Conservation (phyloP, 768 basidiomycete species). For the Pleurotus tuber-regium region DNA sequence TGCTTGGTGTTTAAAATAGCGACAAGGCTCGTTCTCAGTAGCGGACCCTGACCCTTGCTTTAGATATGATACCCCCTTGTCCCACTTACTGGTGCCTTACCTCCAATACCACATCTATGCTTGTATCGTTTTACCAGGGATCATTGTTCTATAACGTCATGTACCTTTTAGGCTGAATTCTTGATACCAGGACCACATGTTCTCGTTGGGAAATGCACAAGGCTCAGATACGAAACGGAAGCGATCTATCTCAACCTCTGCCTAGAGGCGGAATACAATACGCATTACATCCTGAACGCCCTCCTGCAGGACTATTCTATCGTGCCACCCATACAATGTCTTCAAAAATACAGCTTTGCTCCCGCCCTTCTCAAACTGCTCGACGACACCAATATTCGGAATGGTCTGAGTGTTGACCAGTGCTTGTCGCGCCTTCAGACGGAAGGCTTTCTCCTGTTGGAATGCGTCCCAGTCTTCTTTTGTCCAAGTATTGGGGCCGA, state of each 20-base stretch:
- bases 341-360: constrained; percentile 57
- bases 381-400: constrained; percentile 54
- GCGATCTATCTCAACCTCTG: too few relatives aligned
- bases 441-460: constrained; percentile 33
- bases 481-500: constrained; percentile 13
- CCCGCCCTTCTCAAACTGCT: constrained; percentile 46
- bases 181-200: too few relatives aligned
- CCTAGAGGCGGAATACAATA: too few relatives aligned
- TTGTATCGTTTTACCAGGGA: too few relatives aligned
- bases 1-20: constrained; percentile 12
- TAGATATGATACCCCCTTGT: background rate
- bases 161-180: too few relatives aligned
- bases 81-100: background rate
- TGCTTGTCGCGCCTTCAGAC: constrained; percentile 39
- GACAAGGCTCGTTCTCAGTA: background rate
- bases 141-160: too few relatives aligned
- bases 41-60: background rate
- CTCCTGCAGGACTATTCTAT: constrained; percentile 60
- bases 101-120: background rate
- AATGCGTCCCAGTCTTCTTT: constrained; percentile 18
- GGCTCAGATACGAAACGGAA: too few relatives aligned
- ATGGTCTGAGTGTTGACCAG: constrained; percentile 46
- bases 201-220: too few relatives aligned
- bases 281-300: constrained; percentile 70
- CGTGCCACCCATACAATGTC: constrained; percentile 62